A percentile compares a stretch with the other conserved stretches of the same genome.
phyloP scores from a whole-genome alignment of 192 early-diverging fungal species.

The Rhizophagus clarus region DNA sequence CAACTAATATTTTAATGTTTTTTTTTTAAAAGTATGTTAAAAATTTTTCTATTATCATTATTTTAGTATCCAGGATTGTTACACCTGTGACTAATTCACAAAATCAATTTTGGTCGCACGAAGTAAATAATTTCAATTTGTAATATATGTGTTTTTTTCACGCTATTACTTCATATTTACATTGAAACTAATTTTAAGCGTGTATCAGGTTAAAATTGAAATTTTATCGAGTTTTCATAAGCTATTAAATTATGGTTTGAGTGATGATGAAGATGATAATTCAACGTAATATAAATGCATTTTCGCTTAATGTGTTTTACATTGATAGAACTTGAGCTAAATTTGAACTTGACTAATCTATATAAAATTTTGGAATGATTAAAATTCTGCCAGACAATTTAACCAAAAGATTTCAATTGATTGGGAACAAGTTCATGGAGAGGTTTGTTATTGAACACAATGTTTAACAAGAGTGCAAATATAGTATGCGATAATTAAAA shows the following conservation, averaged over 20 bases:
- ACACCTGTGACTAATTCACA: neutral
- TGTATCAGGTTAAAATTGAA: neutral
- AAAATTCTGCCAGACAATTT: neutral
- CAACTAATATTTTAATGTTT: neutral
- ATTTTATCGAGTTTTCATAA: constrained; percentile 25
- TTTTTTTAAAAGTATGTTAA: neutral
- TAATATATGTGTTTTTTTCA: neutral
- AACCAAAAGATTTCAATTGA: neutral
- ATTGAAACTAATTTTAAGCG: neutral
- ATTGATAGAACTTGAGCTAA: neutral
- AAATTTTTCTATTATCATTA: neutral
- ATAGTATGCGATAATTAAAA: neutral
- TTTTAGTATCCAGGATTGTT: neutral
- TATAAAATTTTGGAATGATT: neutral
- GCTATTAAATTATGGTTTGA: constrained; percentile 1
- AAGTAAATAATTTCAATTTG: neutral
- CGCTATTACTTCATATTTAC: no score
- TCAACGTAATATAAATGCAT: neutral
- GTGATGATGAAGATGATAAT: neutral
- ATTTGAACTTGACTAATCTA: no score
- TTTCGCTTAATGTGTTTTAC: no score
- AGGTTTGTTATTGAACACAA: neutral
- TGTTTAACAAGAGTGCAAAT: neutral
- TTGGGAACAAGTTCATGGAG: constrained; percentile 14
- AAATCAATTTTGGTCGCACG: constrained; percentile 7